Evolutionary conservation across 2,329 filamentous ascomycete species (phyloP), one percentile per base, ranked within the genome.

Genomic region (Pyrenophora graminea): DNA sequence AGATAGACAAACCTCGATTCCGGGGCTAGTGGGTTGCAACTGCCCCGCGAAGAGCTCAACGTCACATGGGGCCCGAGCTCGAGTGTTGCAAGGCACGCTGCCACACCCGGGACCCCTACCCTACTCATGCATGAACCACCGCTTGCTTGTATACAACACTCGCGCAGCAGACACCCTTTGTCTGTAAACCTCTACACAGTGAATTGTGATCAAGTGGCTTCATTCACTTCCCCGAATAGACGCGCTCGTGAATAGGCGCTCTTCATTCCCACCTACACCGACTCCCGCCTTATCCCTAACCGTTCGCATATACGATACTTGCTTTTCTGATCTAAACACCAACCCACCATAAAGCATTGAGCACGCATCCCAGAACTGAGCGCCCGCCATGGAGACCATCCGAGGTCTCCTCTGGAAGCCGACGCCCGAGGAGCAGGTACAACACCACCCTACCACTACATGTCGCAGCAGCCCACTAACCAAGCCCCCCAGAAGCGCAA

Each of bases 371-470:
- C 4, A 18, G 7, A 12, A 25, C 32, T 42, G 47, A 43, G 6
- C 25, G 33, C 48, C 45, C 56, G 50, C 63, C 68, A 97, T 97
- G 94, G 91, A 97, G 79, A 84, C 89, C 37, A 81, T 97, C 71
- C 90, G 86, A 74, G 81, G 87, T 52, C 85, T 97, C 67, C 93
- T 97, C 77, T 91, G 86, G 75, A 93, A 91, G 76, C 93, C 94
- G 32, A 92, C 96, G 70, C 94, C 94, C 38, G 89, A 95, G 75
- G 89, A 88, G 58, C 93, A 99, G 82, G 93, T 96, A 79, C 61
- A 80, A 79, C 61, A 80, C 47, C 10, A 27, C 31, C 23, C 41
- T 39, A 41, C 39, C 46, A 13, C 10, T 15, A 4, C 27, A 15
- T 17, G 42, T 32, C 51, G 18, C 23, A 30, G n/a, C 32, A 17